Evolutionary conservation across 768 basidiomycete species (phyloP).

Genomic region (Suillus decipiens): DNA sequence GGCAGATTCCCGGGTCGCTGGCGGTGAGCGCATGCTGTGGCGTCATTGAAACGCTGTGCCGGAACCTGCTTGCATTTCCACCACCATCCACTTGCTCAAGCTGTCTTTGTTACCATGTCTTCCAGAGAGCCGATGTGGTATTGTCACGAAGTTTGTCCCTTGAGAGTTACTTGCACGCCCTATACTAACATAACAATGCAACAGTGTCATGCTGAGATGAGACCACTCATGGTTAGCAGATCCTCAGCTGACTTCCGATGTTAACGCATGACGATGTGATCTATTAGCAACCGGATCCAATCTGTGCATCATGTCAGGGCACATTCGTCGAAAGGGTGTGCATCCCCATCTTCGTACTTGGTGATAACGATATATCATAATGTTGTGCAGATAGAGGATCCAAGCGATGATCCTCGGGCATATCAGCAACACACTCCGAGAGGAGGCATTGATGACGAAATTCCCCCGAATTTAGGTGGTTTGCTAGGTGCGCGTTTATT

Average conservation of each 20-base stretch:
- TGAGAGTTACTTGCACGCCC: conserved; percentile 1
- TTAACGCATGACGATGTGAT: neutral
- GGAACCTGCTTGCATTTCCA: conserved; percentile 1
- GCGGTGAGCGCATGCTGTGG: neutral
- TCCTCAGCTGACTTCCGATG: conserved; percentile 11
- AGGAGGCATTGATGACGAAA: conserved; percentile 26
- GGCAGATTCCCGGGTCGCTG: neutral
- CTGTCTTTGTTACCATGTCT: conserved; percentile 49
- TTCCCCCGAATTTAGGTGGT: conserved; percentile 23
- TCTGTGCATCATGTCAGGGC: conserved; percentile 80
- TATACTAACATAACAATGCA: conserved; percentile 11
- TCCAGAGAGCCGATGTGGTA: conserved; percentile 76
- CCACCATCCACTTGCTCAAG: conserved; percentile 11
- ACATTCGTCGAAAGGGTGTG: conserved; percentile 80
- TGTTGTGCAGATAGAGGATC: conserved; percentile 65
- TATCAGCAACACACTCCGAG: conserved; percentile 46
- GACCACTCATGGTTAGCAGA: conserved; percentile 69
- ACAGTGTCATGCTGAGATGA: conserved; percentile 88
- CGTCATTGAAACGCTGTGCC: conserved; percentile 4
- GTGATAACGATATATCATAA: conserved; percentile 9
- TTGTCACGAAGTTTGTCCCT: conserved; percentile 62
- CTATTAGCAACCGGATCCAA: conserved; percentile 72
- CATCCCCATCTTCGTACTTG: neutral
- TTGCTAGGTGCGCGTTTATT: conserved; percentile 5
- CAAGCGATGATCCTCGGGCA: conserved; percentile 71